Evolutionary conservation across 441 rosid genomes (phyloP), one percentile per base, ranked within the genome.

Genomic region (Populus trichocarpa): DNA sequence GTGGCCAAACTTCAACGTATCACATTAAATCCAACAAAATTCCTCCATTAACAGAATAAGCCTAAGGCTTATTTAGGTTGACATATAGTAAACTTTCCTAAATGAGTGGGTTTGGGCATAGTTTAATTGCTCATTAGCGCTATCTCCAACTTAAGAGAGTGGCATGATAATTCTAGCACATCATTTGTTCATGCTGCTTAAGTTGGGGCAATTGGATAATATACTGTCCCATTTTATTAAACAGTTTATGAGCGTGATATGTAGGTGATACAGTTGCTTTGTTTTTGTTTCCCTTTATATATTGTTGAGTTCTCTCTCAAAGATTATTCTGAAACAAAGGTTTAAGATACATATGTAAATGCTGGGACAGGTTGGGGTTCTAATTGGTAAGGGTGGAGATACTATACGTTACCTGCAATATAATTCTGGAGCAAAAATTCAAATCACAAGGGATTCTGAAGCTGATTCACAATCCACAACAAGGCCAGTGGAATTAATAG

Each of bases 371-470:
- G 99, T 95, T 82, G 99, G 99, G 1, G 95, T 89, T 79, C 96
- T 95, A 74, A 95, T 95, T 79, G 99, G 99, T 70, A 95, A 92
- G 85, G 92, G 93, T 26, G 99, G 99, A 23, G 98, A 95, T 72
- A 95, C 94, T 46, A 91, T 95, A 69, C 85, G 96, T 61, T 84
- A 82, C 66, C 86, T 95, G 83, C 99, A 95, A 83, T 80, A 81
- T 77, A 95, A 89, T 79, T 95, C 99, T 0, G 97, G 99, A 35
- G 98, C 96, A 28, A 95, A 92, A 88, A 95, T 95, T 80, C 99
- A 95, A 78, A 95, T 95, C 23, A 87, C 87, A 69, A 95, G 94
- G 84, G 98, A 95, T 86, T 85, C 93, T 59, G 98, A 95, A 70
- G 90, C 96, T 80, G 91, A 95, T 88, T 87, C 92, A 69, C 88